Conservation (phyloP, 768 basidiomycete species). For the Leccinum barrowsii region DNA sequence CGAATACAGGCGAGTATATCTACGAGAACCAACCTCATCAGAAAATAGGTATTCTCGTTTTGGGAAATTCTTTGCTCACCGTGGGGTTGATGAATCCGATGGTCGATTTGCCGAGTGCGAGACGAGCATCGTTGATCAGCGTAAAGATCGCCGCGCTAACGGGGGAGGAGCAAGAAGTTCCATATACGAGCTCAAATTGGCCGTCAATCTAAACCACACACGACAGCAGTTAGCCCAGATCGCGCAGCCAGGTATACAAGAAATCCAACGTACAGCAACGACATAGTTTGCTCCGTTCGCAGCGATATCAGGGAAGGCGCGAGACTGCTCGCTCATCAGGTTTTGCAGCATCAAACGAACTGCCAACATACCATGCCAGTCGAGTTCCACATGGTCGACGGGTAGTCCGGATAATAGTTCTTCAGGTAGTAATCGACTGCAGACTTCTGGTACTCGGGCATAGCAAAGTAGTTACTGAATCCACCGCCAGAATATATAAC, state of each 20-base stretch:
- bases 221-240: too few species aligned
- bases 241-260: neutral
- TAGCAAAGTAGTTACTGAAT: conserved; percentile 41
- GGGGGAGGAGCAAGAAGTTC: conserved; percentile 35
- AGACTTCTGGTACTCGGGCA: conserved; percentile 37
- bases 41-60: neutral
- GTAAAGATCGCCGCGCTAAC: conserved; percentile 32
- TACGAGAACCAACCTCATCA: neutral
- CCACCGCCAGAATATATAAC: conserved; percentile 31
- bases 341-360: conserved; percentile 20
- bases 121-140: conserved; percentile 36
- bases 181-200: conserved; percentile 30
- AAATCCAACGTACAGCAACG: conserved; percentile 11
- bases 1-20: conserved; percentile 19
- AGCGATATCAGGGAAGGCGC: conserved; percentile 37
- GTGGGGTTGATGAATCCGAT: conserved; percentile 45
- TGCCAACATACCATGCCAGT: conserved; percentile 15
- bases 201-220: conserved; percentile 31
- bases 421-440: conserved; percentile 31
- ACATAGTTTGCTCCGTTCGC: conserved; percentile 35
- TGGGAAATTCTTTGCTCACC: conserved; percentile 33
- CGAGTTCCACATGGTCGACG: conserved; percentile 24
- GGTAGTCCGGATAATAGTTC: conserved; percentile 28
- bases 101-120: conserved; percentile 30
- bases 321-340: conserved; percentile 34